Evolutionary conservation across 2,329 filamentous ascomycete genomes (phyloP), one percentile per base, ranked within the genome.

Genomic region (Septoria petroselini): DNA sequence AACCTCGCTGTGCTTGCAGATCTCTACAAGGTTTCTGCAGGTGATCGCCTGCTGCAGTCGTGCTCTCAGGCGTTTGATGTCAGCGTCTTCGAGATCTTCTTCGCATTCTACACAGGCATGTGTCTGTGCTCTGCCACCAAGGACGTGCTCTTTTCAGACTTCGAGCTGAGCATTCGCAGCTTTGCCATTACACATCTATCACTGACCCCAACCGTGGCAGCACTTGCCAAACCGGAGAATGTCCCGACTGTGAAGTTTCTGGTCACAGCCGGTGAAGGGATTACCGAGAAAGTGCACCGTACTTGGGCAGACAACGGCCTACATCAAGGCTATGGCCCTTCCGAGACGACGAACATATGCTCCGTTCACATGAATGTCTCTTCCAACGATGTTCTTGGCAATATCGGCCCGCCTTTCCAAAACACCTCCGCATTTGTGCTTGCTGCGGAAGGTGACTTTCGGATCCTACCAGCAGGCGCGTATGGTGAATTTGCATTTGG

Each of bases 71-170:
- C 85, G 0, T 95, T 94, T 63, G 88, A 94, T 62, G 78, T 94
- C 1, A 94, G 88, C 0, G 86, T 94, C 0, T 94, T 94, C 64
- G 90, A 95, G 62, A 91, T 94, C 11, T 91, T 95, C 65, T 94
- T 88, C 60, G 76, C 88, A 0, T 94, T 89, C 85, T 79, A 80
- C 39, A 76, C 77, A 27, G 88, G 88, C 3, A 88, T 91, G 73
- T 86, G 84, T 53, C 73, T 95, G 9, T 95, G 87, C 63, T 81
- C 86, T 1, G 85, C 83, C 0, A 79, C 75, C 0, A 90, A 91
- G 58, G 86, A 93, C 59, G 77, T 81, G 1, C 70, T 94, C 0
- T 88, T 91, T 60, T 76, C 75, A 31, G 83, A 94, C 59, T 72
- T 94, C 7, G 86, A 90, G 65, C 67, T 71, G 15, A 75, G 82